Evolutionary conservation across 1,284 basidiomycete genomes (phyloP), one percentile per base, ranked within the genome.

Genomic region (Leccinum brunneo-olivaceum): DNA sequence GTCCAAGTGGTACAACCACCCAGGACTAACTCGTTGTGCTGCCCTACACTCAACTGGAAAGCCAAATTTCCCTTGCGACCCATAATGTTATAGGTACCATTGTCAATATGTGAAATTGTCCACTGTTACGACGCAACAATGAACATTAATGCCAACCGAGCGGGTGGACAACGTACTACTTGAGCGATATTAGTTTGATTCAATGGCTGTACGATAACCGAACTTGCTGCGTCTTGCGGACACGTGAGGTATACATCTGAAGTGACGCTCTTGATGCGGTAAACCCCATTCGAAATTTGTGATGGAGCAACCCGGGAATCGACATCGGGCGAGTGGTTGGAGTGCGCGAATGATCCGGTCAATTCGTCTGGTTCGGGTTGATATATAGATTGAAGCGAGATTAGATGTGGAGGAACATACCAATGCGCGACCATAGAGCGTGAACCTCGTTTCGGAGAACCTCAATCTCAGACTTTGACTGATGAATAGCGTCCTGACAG

Each of bases 221-320:
- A 39, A 15, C 24, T 34, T 11, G 27, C 43, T 21, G 27, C 36
- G 24, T 44, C 37, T 34, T 39, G 36, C 7, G 43, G 36, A 10
- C 43, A 44, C 19, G 43, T 39, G 11, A 44, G 43, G 10, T 44
- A 44, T 18, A 44, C 4, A 32, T 44, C 43, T n/a, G 36, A 29
- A 3, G 34, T 7, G 12, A 12, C 34, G 8, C 36, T 44, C 12
- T 28, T 44, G 36, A 44, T 39, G n/a, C 20, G 37, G 9, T 28
- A 44, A 24, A 18, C 16, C 8, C 43, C 43, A 8, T 44, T 30
- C 4, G 43, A 15, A 16, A 44, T 34, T 3, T n/a, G 18, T 3
- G 36, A 32, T 9, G 35, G 8, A 7, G 21, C n/a, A 19, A 28
- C n/a, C n/a, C n/a, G n/a, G n/a, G n/a, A n/a, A n/a, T n/a, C n/a